These are phyloP conservation scores for Cenchrus americanus DNA, from an alignment of 176 grass and related monocot species.

Conservation along the genomic window DNA sequence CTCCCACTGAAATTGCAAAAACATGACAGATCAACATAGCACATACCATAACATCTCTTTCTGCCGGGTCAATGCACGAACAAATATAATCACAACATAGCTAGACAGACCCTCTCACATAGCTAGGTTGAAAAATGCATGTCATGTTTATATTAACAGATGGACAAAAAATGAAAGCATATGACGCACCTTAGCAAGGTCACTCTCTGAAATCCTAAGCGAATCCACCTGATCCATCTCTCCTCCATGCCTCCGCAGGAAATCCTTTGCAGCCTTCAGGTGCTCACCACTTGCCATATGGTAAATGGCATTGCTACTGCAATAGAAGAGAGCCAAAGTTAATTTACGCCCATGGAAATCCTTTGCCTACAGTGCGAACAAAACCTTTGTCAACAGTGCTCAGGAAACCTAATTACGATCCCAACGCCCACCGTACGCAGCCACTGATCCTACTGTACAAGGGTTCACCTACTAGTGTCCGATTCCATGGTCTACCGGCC, in stretches of 20 bases:
- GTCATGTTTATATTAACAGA: neutral
- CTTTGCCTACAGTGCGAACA: neutral
- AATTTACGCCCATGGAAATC: neutral
- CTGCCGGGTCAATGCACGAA: conserved; percentile 21
- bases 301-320: conserved; percentile 72
- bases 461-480: neutral
- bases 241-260: conserved; percentile 76
- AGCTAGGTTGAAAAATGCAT: neutral
- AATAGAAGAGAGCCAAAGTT: conserved; percentile 18
- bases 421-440: neutral
- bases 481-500: neutral
- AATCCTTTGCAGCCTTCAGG: conserved; percentile 65
- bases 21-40: conserved; percentile 5
- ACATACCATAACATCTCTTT: conserved; percentile 32
- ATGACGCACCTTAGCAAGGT: conserved; percentile 64
- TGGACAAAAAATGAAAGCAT: conserved; percentile 16
- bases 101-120: neutral
- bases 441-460: conserved; percentile 4
- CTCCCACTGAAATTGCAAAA: conserved; percentile 82
- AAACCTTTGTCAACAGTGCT: conserved; percentile 10
- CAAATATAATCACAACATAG: neutral
- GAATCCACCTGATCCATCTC: conserved; percentile 63
- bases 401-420: neutral
- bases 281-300: conserved; percentile 74
- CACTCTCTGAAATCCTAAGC: conserved; percentile 70